phyloP scores from a whole-genome alignment of 768 basidiomycete species.

The Hygrocybe coccinea region DNA sequence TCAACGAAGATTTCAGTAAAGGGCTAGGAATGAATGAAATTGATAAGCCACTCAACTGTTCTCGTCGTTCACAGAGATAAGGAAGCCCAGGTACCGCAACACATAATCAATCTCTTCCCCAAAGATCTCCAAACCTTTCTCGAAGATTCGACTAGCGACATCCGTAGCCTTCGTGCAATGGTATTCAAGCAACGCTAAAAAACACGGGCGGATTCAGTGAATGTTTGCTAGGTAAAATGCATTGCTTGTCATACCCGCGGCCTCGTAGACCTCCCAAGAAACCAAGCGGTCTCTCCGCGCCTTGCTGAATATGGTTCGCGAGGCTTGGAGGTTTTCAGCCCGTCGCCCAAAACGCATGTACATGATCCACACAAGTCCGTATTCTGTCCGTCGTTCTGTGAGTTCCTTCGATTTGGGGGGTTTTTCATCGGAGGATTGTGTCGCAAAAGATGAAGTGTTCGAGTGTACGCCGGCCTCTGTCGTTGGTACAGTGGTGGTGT shows the following conservation, averaged over 20 bases:
- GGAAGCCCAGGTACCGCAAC: slow-evolving; percentile 83
- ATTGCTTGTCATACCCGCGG: slow-evolving; percentile 58
- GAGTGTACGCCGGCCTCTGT: slow-evolving; percentile 21
- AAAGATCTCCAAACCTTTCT: slow-evolving; percentile 83
- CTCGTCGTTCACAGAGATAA: slow-evolving; percentile 92
- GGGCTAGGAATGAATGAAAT: background rate
- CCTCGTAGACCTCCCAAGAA: slow-evolving; percentile 92
- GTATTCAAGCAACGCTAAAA: slow-evolving; percentile 87
- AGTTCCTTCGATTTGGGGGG: slow-evolving; percentile 51
- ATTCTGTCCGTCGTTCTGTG: slow-evolving; percentile 59
- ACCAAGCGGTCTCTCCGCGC: slow-evolving; percentile 72
- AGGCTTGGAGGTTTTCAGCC: slow-evolving; percentile 79
- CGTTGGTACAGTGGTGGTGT: background rate
- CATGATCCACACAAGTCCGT: slow-evolving; percentile 76
- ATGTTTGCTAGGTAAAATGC: slow-evolving; percentile 1
- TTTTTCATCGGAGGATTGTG: slow-evolving; percentile 51
- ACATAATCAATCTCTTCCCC: slow-evolving; percentile 82
- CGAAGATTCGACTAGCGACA: slow-evolving; percentile 88
- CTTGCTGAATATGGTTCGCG: slow-evolving; percentile 72
- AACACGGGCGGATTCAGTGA: background rate
- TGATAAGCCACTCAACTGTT: slow-evolving; percentile 60
- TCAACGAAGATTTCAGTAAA: slow-evolving; percentile 4
- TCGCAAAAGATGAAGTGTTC: slow-evolving; percentile 45
- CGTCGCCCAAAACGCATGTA: slow-evolving; percentile 91
- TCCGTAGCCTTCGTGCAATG: slow-evolving; percentile 74